Evolutionary conservation across 176 grass and related monocot genomes (phyloP), one percentile per base, ranked within the genome.

Genomic region (Zea luxurians): DNA sequence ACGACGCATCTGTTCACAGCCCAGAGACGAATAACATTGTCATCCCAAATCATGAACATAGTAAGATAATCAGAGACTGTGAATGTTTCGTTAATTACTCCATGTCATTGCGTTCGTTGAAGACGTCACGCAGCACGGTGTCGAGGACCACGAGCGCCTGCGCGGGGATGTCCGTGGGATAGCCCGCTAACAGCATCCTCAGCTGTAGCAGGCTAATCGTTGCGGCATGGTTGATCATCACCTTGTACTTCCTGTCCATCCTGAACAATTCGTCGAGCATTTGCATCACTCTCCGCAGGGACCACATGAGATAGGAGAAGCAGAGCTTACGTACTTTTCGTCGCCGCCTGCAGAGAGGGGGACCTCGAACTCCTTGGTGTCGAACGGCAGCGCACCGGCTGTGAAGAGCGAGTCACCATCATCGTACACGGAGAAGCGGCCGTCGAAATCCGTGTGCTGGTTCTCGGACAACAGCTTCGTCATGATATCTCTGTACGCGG

Each of bases 381-480:
- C 12, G 52, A 91, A 88, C 0, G 88, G 91, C 16, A 88, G 70
- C 43, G 42, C 10, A 0, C 85, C 83, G 2, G 85, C 91, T 1
- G 91, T 88, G 64, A 81, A 88, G 4, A 93, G 88, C 55, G 1
- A 78, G 17, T 48, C 78, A 45, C 80, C 53, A 48, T 75, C 88
- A 68, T 90, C 91, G 76, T 88, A 93, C 13, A 70, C 91, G 0
- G 85, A 82, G 11, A 90, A 55, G 15, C 59, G 74, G 13, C 77
- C 78, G 2, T 74, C 75, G 6, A 93, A 20, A 45, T 76, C 46
- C 5, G 82, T 80, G 6, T 80, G 20, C 66, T 64, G 74, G 66
- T 80, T 66, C 20, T 73, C 53, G 17, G 34, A 71, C 75, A 90
- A 82, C 42, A 93, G 52, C 70, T 46, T 57, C 2, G 78, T 61